Evolutionary conservation across 257 asterid species (phyloP), one percentile per base, ranked within the genome.

Genomic region (Nicotiana otophora): DNA sequence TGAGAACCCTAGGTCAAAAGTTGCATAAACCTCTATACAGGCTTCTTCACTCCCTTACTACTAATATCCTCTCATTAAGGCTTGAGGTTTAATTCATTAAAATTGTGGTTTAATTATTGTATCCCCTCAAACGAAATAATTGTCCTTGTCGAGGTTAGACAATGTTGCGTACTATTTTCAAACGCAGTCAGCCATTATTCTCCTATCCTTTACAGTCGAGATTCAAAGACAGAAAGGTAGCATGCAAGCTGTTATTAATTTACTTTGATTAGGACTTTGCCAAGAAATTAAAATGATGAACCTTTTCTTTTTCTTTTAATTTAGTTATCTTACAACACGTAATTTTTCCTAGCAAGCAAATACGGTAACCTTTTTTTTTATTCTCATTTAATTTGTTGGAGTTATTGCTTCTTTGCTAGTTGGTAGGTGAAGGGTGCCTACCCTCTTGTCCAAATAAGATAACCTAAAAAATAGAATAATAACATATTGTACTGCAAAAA

Each of bases 1-100:
- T 15, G 12, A 33, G 75, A 66, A 16, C 60, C 87, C 77, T 83
- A 83, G 60, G 89, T 81, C 89, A 84, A 86, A 86, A 86, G 83
- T 60, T 65, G 83, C 80, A 69, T 51, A 65, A 51, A 53, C 75
- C 0, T 3, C 66, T 61, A 23, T 23, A 9, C 15, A 61, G 67
- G 14, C 39, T 26, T 63, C 36, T 26, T 64, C 16, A 20, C 4
- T n/a, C 12, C 16, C 10, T 20, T 30, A 16, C 4, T 57, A 57
- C 26, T 57, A 17, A 57, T 57, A 5, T 36, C 4, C 19, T 31
- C 33, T 31, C 33, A 31, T 31, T 31, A 31, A 17, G 46, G 10
- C 30, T 68, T 28, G 19, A 34, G 54, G 54, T 42, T 72, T 20
- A 10, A 11, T 46, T 46, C 34, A 46, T 12, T 46, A 33, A 46